Conservation (phyloP, 768 basidiomycete genomes). For the Tylopilus sp. region DNA sequence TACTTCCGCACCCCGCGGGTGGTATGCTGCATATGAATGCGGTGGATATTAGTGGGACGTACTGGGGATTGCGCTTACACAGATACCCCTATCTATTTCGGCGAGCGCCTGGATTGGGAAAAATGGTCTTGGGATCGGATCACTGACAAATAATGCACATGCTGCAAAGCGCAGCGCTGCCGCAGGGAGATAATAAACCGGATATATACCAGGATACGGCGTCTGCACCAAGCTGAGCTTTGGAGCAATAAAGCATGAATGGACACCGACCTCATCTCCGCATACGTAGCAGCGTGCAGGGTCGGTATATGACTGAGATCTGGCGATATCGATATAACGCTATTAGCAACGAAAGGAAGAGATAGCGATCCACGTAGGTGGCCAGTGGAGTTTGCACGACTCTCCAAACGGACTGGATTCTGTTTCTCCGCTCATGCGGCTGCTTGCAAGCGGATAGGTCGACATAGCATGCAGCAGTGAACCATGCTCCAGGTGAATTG, state of each 20-base stretch:
- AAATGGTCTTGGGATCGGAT: not conserved
- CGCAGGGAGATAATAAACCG: not conserved
- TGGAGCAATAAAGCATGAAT: not conserved
- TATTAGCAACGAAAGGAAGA: not conserved
- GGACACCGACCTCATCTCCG: not conserved
- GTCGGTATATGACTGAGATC: too few relatives aligned
- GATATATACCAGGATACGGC: not conserved
- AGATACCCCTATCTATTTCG: not conserved
- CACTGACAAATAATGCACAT: conserved; percentile 1
- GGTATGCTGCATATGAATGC: not conserved
- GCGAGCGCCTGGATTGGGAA: not conserved
- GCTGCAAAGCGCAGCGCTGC: not conserved
- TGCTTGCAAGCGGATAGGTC: too few relatives aligned
- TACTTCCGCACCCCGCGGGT: not conserved
- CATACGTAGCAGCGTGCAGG: not conserved
- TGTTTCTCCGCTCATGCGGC: too few relatives aligned
- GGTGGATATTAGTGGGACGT: conserved; percentile 10
- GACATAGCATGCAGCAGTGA: too few relatives aligned
- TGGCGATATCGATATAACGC: too few relatives aligned
- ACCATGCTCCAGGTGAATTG: too few relatives aligned
- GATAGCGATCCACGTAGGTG: not conserved
- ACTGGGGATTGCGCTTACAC: not conserved
- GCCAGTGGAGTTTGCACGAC: not conserved
- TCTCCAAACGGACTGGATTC: too few relatives aligned
- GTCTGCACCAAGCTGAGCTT: not conserved